Conservation (phyloP, 1,284 basidiomycete genomes). For the Tranzscheliella williamsii region DNA sequence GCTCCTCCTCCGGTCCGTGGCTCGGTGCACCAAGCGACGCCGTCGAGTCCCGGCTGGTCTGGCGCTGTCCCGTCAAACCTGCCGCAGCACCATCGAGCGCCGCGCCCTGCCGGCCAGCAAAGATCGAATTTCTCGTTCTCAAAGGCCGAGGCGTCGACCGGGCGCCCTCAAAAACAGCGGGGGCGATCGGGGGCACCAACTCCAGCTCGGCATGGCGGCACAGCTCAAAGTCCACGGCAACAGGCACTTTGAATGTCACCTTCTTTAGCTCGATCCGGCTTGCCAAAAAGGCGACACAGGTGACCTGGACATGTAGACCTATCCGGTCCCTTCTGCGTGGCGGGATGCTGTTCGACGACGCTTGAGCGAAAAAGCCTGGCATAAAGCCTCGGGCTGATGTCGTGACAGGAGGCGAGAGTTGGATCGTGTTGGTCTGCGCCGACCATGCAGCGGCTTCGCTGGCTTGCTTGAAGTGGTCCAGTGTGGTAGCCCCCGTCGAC, state of each 20-base stretch:
- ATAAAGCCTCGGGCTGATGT: too few species aligned
- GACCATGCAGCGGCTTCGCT: neutral
- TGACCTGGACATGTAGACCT: slow-evolving; percentile 25
- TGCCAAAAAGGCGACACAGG: slow-evolving; percentile 27
- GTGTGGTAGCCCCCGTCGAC: slow-evolving; percentile 7
- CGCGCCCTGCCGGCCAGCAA: neutral
- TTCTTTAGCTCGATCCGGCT: slow-evolving; percentile 27
- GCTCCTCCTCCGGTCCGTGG: neutral
- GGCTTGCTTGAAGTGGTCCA: slow-evolving; percentile 7
- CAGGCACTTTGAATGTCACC: slow-evolving; percentile 14
- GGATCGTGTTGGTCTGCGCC: neutral
- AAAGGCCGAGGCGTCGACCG: neutral
- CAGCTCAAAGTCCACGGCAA: slow-evolving; percentile 17
- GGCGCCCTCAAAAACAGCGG: neutral
- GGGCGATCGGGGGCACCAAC: slow-evolving; percentile 4
- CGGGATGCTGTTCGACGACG: neutral
- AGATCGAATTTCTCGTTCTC: neutral
- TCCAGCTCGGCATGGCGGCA: slow-evolving; percentile 19
- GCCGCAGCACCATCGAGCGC: neutral
- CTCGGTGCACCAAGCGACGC: neutral
- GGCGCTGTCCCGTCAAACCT: too few species aligned
- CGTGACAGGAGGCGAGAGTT: neutral
- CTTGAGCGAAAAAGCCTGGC: too few species aligned
- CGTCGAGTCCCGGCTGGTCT: neutral
- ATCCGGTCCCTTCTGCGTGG: slow-evolving; percentile 2